phyloP scores from a whole-genome alignment of 192 early-diverging fungal genomes.

The Backusella liffmaniae region DNA sequence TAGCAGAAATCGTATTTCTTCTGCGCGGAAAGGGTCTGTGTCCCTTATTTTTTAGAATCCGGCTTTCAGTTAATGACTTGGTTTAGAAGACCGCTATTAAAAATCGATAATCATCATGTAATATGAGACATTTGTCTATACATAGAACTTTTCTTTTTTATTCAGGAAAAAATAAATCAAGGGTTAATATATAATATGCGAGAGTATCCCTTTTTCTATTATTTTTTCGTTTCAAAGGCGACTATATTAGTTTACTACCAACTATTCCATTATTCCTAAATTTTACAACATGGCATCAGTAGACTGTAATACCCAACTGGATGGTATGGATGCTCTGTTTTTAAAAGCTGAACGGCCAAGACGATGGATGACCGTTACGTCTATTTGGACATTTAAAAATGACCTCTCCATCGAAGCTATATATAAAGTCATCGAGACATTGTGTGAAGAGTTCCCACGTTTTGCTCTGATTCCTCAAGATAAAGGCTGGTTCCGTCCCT shows the following conservation, averaged over 20 bases:
- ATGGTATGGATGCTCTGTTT: slow-evolving; percentile 34
- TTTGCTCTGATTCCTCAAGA: slow-evolving; percentile 10
- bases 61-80: not conserved
- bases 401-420: not conserved
- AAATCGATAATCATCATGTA: not conserved
- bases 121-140: not conserved
- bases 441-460: slow-evolving; percentile 19
- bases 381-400: slow-evolving; percentile 27
- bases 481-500: not conserved
- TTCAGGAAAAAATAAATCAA: not conserved
- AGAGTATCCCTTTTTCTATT: not conserved
- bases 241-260: not conserved
- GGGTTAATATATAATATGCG: not conserved
- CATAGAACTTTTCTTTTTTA: not conserved
- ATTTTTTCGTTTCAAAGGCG: not conserved
- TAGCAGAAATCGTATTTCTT: not conserved
- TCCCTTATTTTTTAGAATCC: not conserved
- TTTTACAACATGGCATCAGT: not conserved
- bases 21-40: not conserved
- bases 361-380: slow-evolving; percentile 29
- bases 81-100: not conserved
- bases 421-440: not conserved
- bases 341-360: slow-evolving; percentile 24
- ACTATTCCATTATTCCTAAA: not conserved
- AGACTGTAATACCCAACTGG: not conserved